Percentiles rank a stretch among this genome's conserved stretches.
Conservation (phyloP, 768 basidiomycete genomes). For the Amanita jacksonii region DNA sequence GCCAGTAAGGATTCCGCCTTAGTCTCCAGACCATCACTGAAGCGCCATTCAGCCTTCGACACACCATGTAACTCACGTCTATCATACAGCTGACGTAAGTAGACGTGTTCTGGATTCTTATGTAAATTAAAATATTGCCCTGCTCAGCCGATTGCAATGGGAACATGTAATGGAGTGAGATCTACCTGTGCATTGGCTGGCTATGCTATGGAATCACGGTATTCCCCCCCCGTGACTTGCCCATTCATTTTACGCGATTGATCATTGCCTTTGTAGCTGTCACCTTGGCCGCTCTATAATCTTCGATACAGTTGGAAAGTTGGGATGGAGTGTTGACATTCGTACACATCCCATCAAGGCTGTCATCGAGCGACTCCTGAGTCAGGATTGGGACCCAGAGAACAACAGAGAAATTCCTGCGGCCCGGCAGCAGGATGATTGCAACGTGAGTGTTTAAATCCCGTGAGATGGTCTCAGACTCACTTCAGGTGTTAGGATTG, state of each 20-base stretch:
- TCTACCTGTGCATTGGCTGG: slow-evolving; percentile 48
- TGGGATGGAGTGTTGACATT: slow-evolving; percentile 71
- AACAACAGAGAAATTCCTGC: slow-evolving; percentile 34
- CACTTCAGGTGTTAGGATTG: slow-evolving; percentile 42
- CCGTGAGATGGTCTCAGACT: neutral
- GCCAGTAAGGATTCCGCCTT: slow-evolving; percentile 43
- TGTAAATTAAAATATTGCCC: neutral
- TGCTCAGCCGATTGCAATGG: slow-evolving; percentile 77
- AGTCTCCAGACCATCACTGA: neutral
- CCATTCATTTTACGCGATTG: neutral
- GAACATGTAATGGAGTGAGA: slow-evolving; percentile 64
- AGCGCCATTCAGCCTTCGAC: slow-evolving; percentile 43
- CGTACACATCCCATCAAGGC: slow-evolving; percentile 64
- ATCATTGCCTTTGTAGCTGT: slow-evolving; percentile 36
- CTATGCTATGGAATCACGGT: slow-evolving; percentile 74
- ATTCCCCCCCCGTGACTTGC: slow-evolving; percentile 5
- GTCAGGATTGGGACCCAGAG: slow-evolving; percentile 27
- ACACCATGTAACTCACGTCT: slow-evolving; percentile 78
- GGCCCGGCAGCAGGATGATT: slow-evolving; percentile 47
- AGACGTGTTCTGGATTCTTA: neutral
- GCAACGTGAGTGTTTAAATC: slow-evolving; percentile 38
- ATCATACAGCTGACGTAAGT: slow-evolving; percentile 77
- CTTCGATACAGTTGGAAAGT: slow-evolving; percentile 79
- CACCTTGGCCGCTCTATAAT: slow-evolving; percentile 76
- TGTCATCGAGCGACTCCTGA: slow-evolving; percentile 46